Conservation (phyloP, 805 yeast species). For the Candida sakaeoensis region DNA sequence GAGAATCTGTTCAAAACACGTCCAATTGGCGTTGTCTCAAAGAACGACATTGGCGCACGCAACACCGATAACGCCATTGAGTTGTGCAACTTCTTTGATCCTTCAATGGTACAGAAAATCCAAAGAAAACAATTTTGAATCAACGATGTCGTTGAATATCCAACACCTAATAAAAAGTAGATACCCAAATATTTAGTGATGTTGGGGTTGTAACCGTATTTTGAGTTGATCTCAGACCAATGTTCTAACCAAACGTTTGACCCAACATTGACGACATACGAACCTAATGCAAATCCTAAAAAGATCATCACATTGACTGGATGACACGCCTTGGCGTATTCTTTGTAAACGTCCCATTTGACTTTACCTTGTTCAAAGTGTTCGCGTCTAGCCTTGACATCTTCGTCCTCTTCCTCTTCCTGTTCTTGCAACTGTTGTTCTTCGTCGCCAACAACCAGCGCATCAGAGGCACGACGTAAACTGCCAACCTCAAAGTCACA, state of each 20-base stretch:
- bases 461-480: conserved; percentile 65
- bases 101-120: conserved; percentile 79
- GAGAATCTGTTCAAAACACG: conserved; percentile 88
- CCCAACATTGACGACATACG: conserved; percentile 59
- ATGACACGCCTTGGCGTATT: conserved; percentile 87
- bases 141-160: conserved; percentile 57
- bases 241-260: conserved; percentile 92
- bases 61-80: conserved; percentile 68
- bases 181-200: conserved; percentile 69
- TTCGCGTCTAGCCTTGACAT: conserved; percentile 54
- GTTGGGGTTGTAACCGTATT: conserved; percentile 65
- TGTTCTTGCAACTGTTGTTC: conserved; percentile 29
- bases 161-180: conserved; percentile 72
- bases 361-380: conserved; percentile 92
- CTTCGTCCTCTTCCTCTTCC: conserved; percentile 34
- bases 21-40: conserved; percentile 95
- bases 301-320: conserved; percentile 58
- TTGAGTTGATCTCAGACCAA: conserved; percentile 91
- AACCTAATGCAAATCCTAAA: conserved; percentile 49
- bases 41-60: conserved; percentile 92
- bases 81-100: conserved; percentile 73
- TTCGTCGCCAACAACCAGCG: conserved; percentile 36
- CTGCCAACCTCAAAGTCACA: conserved; percentile 26
- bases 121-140: conserved; percentile 67
- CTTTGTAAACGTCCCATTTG: conserved; percentile 76